These are phyloP conservation scores for Choiromyces venosus DNA, from an alignment of 495 filamentous ascomycete genomes.

Conservation along the genomic window DNA sequence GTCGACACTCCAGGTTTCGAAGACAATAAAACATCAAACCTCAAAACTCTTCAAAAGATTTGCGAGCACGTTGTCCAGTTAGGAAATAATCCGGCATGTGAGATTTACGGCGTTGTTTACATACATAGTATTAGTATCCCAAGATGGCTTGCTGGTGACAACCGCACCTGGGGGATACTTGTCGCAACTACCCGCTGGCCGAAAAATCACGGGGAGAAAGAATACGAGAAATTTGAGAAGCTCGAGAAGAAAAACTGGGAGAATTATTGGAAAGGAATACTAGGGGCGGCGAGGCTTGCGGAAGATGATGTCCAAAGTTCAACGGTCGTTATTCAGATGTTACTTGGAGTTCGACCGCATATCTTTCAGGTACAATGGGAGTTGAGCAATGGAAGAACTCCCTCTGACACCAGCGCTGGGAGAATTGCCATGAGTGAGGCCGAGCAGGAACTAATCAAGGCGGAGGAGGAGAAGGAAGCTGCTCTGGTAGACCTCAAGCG, in stretches of 20 bases:
- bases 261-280: background rate
- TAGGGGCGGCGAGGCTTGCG: background rate
- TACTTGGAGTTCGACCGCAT: background rate
- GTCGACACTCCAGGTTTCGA: conserved; percentile 29
- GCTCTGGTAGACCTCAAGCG: background rate
- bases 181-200: conserved; percentile 13
- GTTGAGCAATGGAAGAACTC: background rate
- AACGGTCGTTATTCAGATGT: background rate
- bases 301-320: background rate
- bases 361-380: background rate
- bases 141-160: background rate
- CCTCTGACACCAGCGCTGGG: background rate
- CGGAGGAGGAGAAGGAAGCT: background rate
- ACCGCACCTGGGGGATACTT: conserved; percentile 16
- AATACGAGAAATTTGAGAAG: no score
- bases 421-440: background rate
- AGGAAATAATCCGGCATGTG: background rate
- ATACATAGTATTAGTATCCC: conserved; percentile 5
- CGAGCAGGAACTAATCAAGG: background rate
- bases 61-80: background rate
- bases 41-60: background rate
- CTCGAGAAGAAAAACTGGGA: background rate
- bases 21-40: conserved; percentile 4
- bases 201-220: background rate
- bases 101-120: conserved; percentile 2